Evolutionary conservation across 116 monocot genomes (phyloP), one percentile per base, ranked within the genome.

Genomic region (Papilionanthe hybrid): DNA sequence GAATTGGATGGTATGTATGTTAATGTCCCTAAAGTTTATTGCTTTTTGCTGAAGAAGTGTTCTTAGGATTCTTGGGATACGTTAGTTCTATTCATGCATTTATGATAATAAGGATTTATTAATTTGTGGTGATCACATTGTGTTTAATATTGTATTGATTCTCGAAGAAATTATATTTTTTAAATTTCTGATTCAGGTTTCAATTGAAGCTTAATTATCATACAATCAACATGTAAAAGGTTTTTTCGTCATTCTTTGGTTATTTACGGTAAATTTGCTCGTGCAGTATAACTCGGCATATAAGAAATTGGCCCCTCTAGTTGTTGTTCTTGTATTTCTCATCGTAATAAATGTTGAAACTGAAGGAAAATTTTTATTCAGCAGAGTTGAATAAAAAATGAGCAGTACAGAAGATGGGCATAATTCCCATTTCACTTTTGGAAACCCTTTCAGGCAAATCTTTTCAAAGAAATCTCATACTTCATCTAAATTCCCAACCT

Each of bases 321-420:
- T 60, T 60, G 7, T 9, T 60, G 23, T 13, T 56, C 4, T 32
- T 60, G 60, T 22, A 60, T 60, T 32, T 32, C 0, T 32, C 32
- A 32, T 32, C 3, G 32, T 32, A 32, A 32, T 32, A 30, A 15
- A 69, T 69, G 28, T 30, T 69, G 69, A 69, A 32, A 37, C 37
- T 30, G 17, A 69, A 17, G 11, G 5, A 69, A 69, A 32, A 12
- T 1, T 15, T 32, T 17, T 32, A 69, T 69, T 37, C 25, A 20
- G 60, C 63, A 9, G 19, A 86, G 80, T 67, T 78, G 19, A 79
- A 78, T 19, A 22, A 85, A 20, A 58, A 69, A 93, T 96, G 96
- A 96, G 92, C 77, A 75, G 84, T 15, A 72, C 94, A 73, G 87
- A 92, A 49, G 87, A 87, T 49, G 87, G 81, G 0, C 87, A 89